phyloP scores from a whole-genome alignment of 176 grass and related monocot genomes.

The Eragrostis nindensis region DNA sequence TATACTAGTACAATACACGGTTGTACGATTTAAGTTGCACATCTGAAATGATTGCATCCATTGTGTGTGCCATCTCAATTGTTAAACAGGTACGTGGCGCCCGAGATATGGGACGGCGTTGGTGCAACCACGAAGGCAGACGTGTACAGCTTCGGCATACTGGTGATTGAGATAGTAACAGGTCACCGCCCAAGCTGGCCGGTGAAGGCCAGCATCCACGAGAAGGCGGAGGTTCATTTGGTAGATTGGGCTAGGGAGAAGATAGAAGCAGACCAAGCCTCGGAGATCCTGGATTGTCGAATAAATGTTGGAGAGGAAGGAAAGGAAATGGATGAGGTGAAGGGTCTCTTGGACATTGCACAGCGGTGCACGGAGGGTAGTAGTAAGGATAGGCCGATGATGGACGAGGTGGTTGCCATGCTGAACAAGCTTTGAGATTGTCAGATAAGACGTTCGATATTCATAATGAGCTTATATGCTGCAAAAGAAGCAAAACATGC shows the following conservation, averaged over 20 bases:
- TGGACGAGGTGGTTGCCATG: constrained; percentile 47
- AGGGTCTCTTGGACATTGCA: constrained; percentile 44
- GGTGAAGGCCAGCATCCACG: not conserved
- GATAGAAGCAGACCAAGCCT: constrained; percentile 4
- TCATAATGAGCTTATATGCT: too few relatives aligned
- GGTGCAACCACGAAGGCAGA: constrained; percentile 56
- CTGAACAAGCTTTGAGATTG: constrained; percentile 50
- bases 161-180: constrained; percentile 63
- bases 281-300: constrained; percentile 51
- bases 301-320: constrained; percentile 34
- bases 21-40: too few relatives aligned
- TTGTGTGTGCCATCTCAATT: not conserved
- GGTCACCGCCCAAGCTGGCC: constrained; percentile 66
- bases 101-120: constrained; percentile 55
- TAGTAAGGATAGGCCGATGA: constrained; percentile 43
- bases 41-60: not conserved
- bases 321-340: constrained; percentile 35
- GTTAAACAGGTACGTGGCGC: constrained; percentile 67
- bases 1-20: too few relatives aligned
- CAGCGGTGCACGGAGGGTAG: constrained; percentile 37
- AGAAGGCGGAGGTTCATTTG: constrained; percentile 48
- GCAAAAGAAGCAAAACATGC: too few relatives aligned
- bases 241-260: constrained; percentile 58
- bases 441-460: too few relatives aligned
- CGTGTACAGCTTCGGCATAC: constrained; percentile 81